Evolutionary conservation across 805 yeast genomes (phyloP).

Genomic region (Kodamaea fukazawae): DNA sequence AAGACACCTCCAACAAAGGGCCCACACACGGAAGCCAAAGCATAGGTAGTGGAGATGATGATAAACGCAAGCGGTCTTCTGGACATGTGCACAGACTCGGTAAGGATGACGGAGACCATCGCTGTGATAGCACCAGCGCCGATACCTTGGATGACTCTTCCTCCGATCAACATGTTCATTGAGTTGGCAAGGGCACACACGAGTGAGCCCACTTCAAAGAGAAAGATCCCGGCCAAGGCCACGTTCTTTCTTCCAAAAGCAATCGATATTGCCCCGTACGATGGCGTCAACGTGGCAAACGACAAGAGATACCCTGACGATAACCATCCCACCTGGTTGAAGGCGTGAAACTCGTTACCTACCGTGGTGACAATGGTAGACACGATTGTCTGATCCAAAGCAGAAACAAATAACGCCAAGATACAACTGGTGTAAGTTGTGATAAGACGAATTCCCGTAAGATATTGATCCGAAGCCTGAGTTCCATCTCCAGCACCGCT

Average conservation of each 20-base stretch:
- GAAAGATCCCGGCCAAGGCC: conserved; percentile 44
- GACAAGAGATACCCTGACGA: conserved; percentile 54
- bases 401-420: conserved; percentile 36
- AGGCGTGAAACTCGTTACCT: conserved; percentile 47
- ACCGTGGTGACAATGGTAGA: conserved; percentile 49
- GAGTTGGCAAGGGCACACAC: conserved; percentile 52
- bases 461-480: conserved; percentile 32
- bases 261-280: conserved; percentile 58
- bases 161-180: conserved; percentile 65
- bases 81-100: conserved; percentile 50
- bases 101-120: conserved; percentile 52
- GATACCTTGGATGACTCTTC: conserved; percentile 66
- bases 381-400: conserved; percentile 61
- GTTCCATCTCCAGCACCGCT: conserved; percentile 45
- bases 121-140: conserved; percentile 71
- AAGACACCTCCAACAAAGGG: conserved; percentile 70
- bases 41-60: conserved; percentile 41
- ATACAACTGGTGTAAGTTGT: conserved; percentile 29
- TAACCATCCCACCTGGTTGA: conserved; percentile 58
- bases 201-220: conserved; percentile 64
- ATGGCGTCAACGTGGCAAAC: conserved; percentile 49
- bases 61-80: conserved; percentile 40
- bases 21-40: conserved; percentile 53
- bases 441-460: conserved; percentile 26
- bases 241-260: conserved; percentile 56